Evolutionary conservation across 2,329 filamentous ascomycete genomes (phyloP), one percentile per base, ranked within the genome.

Genomic region (Neonectria faginata): DNA sequence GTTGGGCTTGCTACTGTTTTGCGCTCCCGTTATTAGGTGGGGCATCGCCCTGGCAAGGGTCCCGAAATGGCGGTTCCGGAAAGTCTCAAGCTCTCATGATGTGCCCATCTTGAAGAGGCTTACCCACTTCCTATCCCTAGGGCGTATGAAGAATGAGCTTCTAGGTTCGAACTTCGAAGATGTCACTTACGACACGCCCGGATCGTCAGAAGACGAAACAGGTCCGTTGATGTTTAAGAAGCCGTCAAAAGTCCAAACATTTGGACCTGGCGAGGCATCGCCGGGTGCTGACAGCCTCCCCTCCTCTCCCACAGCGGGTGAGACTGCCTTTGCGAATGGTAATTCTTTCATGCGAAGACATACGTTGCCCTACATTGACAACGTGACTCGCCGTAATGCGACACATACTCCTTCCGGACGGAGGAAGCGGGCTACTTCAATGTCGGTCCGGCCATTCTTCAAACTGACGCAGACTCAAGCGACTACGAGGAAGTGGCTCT

Each of bases 61-160:
- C 18, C 96, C 96, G 2, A 93, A 89, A 72, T 97, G 95, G 93
- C 92, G 94, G 47, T 94, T 98, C 73, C 87, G 89, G 71, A 88
- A 89, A 60, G 80, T 84, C 18, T 77, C 80, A 1, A 76, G 74
- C 31, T 72, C 60, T 78, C 79, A 70, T 77, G 79, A 61, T 65
- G 74, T 39, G 72, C 77, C 66, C 66, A 76, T 70, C 57, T 82
- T 69, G 74, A 84, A 71, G 78, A 79, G 66, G 57, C 79, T 71
- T 76, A 80, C 61, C 74, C 83, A 69, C 70, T 79, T 67, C 69
- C 62, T 85, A 62, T 78, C 84, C 0, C 84, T 85, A 73, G 80
- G 82, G 47, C 82, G 79, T 36, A 76, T 89, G 57, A 85, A 81
- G 20, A 71, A 79, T 20, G 79, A 81, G 44, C 29, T 79, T 5